Evolutionary conservation across 345 rosid species (phyloP).

Genomic region (Brassica cretica): DNA sequence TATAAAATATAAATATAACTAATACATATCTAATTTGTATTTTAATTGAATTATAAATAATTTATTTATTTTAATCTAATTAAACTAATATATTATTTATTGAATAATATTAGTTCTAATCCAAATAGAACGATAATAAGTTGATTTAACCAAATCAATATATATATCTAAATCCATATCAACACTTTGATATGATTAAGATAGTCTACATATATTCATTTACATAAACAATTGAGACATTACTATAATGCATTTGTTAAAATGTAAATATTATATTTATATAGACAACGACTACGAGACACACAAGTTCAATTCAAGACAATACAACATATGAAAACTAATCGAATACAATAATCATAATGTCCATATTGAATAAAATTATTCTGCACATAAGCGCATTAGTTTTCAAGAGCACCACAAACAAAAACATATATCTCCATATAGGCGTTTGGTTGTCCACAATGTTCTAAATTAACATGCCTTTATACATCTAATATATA

Average conservation of each 20-base stretch:
- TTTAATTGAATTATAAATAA: no score
- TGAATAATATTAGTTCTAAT: background rate
- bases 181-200: background rate
- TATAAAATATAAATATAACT: no score
- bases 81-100: no score
- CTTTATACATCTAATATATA: no score
- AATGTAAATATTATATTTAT: background rate
- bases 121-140: background rate
- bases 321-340: background rate
- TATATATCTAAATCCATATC: background rate
- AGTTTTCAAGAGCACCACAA: background rate
- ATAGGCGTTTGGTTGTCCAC: background rate
- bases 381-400: background rate
- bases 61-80: no score
- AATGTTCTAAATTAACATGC: no score
- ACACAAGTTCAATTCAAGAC: background rate
- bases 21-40: no score
- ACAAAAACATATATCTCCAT: background rate
- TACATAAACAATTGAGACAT: background rate
- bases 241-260: background rate
- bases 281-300: background rate
- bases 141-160: background rate
- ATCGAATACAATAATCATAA: background rate
- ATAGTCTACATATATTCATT: background rate
- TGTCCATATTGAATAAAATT: background rate